Evolutionary conservation across 2,329 filamentous ascomycete genomes (phyloP).

Genomic region (Pseudogymnoascus sp.): DNA sequence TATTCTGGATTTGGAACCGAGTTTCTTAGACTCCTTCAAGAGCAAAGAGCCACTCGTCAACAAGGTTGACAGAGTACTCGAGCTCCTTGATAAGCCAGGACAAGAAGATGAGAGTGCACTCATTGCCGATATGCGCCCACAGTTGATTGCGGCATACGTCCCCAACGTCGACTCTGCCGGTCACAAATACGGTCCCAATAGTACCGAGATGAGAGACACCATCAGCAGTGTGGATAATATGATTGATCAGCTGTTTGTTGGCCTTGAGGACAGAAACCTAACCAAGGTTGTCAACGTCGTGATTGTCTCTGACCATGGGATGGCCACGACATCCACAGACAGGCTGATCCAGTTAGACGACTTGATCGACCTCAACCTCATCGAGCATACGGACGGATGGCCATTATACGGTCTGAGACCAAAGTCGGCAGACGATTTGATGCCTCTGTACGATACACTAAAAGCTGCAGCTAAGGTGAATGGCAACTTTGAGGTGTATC

Average conservation of each 20-base stretch:
- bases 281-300: constrained; percentile 88
- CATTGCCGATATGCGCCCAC: constrained; percentile 59
- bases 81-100: constrained; percentile 78
- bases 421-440: constrained; percentile 59
- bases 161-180: constrained; percentile 85
- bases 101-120: constrained; percentile 49
- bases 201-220: constrained; percentile 75
- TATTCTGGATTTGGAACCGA: constrained; percentile 66
- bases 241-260: constrained; percentile 68
- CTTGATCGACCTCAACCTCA: constrained; percentile 66
- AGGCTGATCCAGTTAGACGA: constrained; percentile 87
- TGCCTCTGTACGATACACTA: constrained; percentile 57
- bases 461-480: constrained; percentile 51
- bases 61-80: constrained; percentile 74
- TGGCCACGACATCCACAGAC: constrained; percentile 82
- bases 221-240: constrained; percentile 77
- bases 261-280: constrained; percentile 73
- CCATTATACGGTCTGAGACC: constrained; percentile 83
- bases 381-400: constrained; percentile 89
- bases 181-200: constrained; percentile 87
- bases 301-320: constrained; percentile 95
- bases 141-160: constrained; percentile 90
- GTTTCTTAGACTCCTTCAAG: constrained; percentile 79
- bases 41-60: constrained; percentile 62
- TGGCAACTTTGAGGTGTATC: constrained; percentile 72